A percentile compares a stretch with the other conserved stretches of the same genome.
phyloP scores from a whole-genome alignment of 1,139 yeast species.

The Torulaspora globosa region DNA sequence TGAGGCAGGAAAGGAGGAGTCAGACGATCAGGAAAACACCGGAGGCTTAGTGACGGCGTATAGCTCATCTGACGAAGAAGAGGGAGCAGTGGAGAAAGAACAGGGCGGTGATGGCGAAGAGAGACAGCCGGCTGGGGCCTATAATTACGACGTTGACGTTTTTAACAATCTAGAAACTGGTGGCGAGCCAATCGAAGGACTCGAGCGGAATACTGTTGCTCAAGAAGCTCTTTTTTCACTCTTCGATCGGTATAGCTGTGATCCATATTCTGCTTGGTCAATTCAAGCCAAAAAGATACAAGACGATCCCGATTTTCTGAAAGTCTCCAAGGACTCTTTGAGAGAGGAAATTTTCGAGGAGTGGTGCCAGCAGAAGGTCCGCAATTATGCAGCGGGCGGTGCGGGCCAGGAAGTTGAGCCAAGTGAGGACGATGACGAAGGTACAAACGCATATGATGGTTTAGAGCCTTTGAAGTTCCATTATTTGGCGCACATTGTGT shows the following conservation, averaged over 20 bases:
- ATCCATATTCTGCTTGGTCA: slow-evolving; percentile 33
- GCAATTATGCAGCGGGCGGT: not conserved
- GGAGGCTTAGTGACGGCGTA: slow-evolving; percentile 14
- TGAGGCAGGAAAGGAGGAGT: slow-evolving; percentile 10
- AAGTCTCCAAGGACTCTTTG: slow-evolving; percentile 20
- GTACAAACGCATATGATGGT: slow-evolving; percentile 14
- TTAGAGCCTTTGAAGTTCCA: slow-evolving; percentile 33
- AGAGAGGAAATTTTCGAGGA: slow-evolving; percentile 29
- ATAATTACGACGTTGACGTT: slow-evolving; percentile 7
- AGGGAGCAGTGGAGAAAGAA: slow-evolving; percentile 10
- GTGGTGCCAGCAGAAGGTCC: slow-evolving; percentile 26
- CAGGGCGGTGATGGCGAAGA: not conserved
- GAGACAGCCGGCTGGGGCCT: not conserved
- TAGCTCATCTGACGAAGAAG: slow-evolving; percentile 17
- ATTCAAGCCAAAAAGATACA: slow-evolving; percentile 24
- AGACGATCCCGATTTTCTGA: slow-evolving; percentile 25
- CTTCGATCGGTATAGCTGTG: slow-evolving; percentile 22
- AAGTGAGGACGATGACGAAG: slow-evolving; percentile 5
- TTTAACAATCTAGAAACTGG: slow-evolving; percentile 3
- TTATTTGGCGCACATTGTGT: slow-evolving; percentile 34
- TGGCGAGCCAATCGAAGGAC: not conserved
- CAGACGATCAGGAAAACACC: slow-evolving; percentile 4
- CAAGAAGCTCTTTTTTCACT: slow-evolving; percentile 16
- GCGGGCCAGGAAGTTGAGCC: not conserved
- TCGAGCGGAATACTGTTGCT: slow-evolving; percentile 4